Conservation (phyloP, 495 filamentous ascomycete genomes). For the Hyaloscypha finlandica region DNA sequence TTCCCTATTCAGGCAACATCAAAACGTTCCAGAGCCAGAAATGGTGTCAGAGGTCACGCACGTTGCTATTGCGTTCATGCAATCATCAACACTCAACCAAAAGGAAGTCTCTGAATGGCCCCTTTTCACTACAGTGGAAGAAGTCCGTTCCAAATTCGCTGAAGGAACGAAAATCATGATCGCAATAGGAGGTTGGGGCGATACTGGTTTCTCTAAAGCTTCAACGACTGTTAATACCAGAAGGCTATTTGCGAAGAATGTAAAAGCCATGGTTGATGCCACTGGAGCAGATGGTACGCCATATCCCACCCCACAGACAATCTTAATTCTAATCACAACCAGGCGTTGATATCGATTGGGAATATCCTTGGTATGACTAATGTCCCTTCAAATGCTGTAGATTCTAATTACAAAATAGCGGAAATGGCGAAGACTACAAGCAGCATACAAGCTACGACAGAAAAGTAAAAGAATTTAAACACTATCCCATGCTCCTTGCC, state of each 20-base stretch:
- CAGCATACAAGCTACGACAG: conserved; percentile 56
- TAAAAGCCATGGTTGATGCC: conserved; percentile 60
- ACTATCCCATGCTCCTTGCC: conserved; percentile 63
- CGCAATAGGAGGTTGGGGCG: conserved; percentile 76
- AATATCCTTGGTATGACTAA: conserved; percentile 64
- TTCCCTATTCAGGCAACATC: conserved; percentile 47
- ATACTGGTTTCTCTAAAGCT: conserved; percentile 63
- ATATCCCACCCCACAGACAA: neutral
- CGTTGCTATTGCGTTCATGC: conserved; percentile 70
- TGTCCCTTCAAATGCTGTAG: neutral
- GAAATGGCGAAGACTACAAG: conserved; percentile 78
- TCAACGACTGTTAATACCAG: conserved; percentile 55
- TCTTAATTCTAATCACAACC: conserved; percentile 5
- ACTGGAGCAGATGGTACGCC: conserved; percentile 60
- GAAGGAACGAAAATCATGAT: conserved; percentile 64
- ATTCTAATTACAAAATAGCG: conserved; percentile 40
- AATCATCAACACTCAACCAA: conserved; percentile 59
- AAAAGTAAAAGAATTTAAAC: conserved; percentile 62
- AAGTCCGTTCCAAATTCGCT: conserved; percentile 58
- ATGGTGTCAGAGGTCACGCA: conserved; percentile 56
- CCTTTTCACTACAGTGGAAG: conserved; percentile 59
- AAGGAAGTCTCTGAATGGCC: conserved; percentile 52
- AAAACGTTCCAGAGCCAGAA: conserved; percentile 46
- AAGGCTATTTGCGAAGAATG: conserved; percentile 62
- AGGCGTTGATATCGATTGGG: conserved; percentile 75